Evolutionary conservation across 148 eudicot genomes (phyloP).

Genomic region (Euryodendron excelsum): DNA sequence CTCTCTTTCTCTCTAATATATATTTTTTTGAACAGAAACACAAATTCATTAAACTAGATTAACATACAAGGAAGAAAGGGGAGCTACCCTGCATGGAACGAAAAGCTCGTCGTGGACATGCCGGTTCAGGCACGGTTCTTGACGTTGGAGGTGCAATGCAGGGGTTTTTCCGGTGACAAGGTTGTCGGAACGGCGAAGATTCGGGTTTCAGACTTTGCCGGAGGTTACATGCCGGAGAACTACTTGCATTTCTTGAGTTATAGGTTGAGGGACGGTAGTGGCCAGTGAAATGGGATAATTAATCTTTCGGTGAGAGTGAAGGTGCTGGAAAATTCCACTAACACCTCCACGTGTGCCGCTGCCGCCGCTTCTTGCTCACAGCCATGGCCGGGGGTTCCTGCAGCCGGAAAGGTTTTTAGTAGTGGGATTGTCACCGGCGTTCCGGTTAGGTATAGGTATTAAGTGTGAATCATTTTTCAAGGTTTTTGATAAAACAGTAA

Average conservation of each 20-base stretch:
- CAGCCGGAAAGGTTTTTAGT: background rate
- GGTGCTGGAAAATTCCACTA: background rate
- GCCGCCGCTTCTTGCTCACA: background rate
- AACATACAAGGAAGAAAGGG: no score
- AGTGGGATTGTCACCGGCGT: slow-evolving; percentile 22
- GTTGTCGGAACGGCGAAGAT: slow-evolving; percentile 42
- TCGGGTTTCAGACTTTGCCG: slow-evolving; percentile 51
- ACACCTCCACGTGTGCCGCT: background rate
- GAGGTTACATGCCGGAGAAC: slow-evolving; percentile 30
- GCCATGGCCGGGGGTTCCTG: slow-evolving; percentile 14
- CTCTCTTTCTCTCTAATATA: no score
- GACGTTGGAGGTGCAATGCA: slow-evolving; percentile 36
- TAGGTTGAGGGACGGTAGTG: slow-evolving; percentile 43
- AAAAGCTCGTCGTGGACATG: slow-evolving; percentile 31
- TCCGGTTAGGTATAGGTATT: slow-evolving; percentile 10
- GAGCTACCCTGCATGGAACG: slow-evolving; percentile 50
- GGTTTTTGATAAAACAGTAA: no score
- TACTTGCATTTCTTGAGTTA: slow-evolving; percentile 62
- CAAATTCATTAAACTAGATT: no score
- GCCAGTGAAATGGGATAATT: slow-evolving; percentile 56
- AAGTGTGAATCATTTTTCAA: background rate
- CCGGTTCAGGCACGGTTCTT: slow-evolving; percentile 34
- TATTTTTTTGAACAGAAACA: no score
- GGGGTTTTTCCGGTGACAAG: slow-evolving; percentile 3
- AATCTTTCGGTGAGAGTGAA: slow-evolving; percentile 51